Conservation (phyloP, 1,284 basidiomycete genomes). For the Amylostereum areolatum region DNA sequence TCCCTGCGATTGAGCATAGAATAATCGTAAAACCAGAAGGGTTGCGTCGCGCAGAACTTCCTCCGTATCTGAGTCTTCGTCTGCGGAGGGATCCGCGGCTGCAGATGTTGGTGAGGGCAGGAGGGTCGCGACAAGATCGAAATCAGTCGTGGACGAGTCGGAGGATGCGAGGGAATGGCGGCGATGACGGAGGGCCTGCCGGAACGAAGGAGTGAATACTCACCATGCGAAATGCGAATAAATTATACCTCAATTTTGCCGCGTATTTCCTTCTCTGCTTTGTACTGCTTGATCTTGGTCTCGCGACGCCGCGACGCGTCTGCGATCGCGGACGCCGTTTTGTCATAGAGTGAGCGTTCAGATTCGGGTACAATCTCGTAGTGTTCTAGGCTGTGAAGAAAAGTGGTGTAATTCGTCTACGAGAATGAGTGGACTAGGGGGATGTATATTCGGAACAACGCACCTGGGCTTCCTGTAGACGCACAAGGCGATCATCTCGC, state of each 20-base stretch:
- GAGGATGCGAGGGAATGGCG: constrained; percentile 26
- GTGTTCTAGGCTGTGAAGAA: constrained; percentile 52
- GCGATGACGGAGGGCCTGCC: constrained; percentile 51
- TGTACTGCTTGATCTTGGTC: constrained; percentile 84
- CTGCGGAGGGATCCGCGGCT: constrained; percentile 45
- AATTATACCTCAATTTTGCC: constrained; percentile 58
- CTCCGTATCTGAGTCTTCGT: constrained; percentile 55
- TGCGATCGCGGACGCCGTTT: constrained; percentile 38
- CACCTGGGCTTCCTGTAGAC: constrained; percentile 59
- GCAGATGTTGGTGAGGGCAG: constrained; percentile 36
- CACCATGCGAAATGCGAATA: neutral
- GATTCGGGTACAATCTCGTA: constrained; percentile 66
- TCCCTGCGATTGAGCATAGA: constrained; percentile 64
- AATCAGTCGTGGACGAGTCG: constrained; percentile 38
- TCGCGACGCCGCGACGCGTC: constrained; percentile 74
- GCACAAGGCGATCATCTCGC: constrained; percentile 50
- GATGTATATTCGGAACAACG: constrained; percentile 16
- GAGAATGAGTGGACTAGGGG: constrained; percentile 14
- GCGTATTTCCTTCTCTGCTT: constrained; percentile 76
- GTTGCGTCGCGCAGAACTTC: constrained; percentile 62
- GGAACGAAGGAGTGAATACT: neutral
- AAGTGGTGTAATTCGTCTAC: constrained; percentile 55
- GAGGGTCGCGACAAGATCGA: constrained; percentile 57
- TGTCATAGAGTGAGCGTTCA: constrained; percentile 51
- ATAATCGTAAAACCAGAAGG: constrained; percentile 67